Conservation (phyloP, 768 basidiomycete species). For the Dendrothele bispora region DNA sequence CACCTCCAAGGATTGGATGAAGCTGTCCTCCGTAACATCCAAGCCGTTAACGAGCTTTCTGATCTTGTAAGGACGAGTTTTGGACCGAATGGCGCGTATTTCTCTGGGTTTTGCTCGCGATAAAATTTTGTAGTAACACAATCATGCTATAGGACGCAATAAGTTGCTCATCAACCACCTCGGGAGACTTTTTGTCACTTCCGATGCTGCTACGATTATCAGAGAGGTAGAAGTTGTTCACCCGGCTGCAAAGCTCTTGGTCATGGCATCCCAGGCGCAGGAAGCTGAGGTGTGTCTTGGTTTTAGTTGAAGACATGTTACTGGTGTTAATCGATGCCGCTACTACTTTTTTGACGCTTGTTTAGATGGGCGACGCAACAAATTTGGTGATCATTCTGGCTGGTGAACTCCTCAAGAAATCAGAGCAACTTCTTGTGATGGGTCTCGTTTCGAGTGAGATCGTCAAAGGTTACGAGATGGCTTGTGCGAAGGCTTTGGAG, state of each 20-base stretch:
- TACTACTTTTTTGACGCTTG: not conserved
- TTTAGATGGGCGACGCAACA: conserved; percentile 95
- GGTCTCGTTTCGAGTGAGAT: conserved; percentile 97
- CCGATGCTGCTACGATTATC: conserved; percentile 98
- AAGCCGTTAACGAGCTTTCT: conserved; percentile 92
- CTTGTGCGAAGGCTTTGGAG: conserved; percentile 75
- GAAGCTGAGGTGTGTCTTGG: conserved; percentile 75
- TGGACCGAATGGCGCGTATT: conserved; percentile 84
- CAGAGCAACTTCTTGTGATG: conserved; percentile 92
- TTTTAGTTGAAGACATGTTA: no score
- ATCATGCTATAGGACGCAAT: conserved; percentile 69
- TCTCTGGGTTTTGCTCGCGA: not conserved
- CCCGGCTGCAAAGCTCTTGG: conserved; percentile 97
- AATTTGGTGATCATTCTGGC: conserved; percentile 94
- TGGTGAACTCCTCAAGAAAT: conserved; percentile 91
- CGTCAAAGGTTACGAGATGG: conserved; percentile 93
- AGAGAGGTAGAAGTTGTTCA: conserved; percentile 98
- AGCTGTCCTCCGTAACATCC: conserved; percentile 94
- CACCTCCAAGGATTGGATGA: conserved; percentile 92
- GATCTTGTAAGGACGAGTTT: conserved; percentile 96
- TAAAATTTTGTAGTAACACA: not conserved
- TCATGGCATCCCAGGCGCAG: conserved; percentile 97
- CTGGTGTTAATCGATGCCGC: no score
- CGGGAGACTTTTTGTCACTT: conserved; percentile 93
- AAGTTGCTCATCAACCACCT: conserved; percentile 98